These are phyloP conservation scores for Fusarium multiceps DNA, from an alignment of 2,329 filamentous ascomycete genomes.

Conservation along the genomic window DNA sequence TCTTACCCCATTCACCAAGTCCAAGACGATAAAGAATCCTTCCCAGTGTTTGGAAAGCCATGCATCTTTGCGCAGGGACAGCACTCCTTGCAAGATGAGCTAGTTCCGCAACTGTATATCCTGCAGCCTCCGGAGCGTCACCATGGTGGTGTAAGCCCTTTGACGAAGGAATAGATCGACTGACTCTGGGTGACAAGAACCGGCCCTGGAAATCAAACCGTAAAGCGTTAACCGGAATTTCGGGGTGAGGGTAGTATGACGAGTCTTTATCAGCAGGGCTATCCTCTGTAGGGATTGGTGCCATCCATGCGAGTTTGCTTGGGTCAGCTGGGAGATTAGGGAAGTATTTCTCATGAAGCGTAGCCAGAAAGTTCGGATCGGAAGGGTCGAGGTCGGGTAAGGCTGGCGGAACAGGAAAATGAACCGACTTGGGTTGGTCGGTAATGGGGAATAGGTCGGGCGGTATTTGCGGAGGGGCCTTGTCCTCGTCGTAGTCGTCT, in stretches of 20 bases:
- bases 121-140: slow-evolving; percentile 90
- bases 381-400: slow-evolving; percentile 83
- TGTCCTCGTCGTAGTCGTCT: slow-evolving; percentile 56
- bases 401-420: slow-evolving; percentile 68
- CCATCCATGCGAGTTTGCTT: slow-evolving; percentile 90
- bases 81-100: slow-evolving; percentile 82
- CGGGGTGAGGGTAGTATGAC: slow-evolving; percentile 83
- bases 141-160: slow-evolving; percentile 94
- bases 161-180: slow-evolving; percentile 78
- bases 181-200: slow-evolving; percentile 80
- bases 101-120: slow-evolving; percentile 91
- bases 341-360: slow-evolving; percentile 94
- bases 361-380: slow-evolving; percentile 83
- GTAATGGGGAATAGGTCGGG: slow-evolving; percentile 57
- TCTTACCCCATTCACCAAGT: slow-evolving; percentile 74
- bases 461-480: slow-evolving; percentile 55
- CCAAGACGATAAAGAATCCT: slow-evolving; percentile 87
- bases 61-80: slow-evolving; percentile 86
- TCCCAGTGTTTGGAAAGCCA: slow-evolving; percentile 92
- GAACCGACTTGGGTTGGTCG: slow-evolving; percentile 59
- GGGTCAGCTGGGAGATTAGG: slow-evolving; percentile 87
- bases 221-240: slow-evolving; percentile 78
- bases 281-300: slow-evolving; percentile 72
- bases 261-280: slow-evolving; percentile 75
- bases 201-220: slow-evolving; percentile 90